Percentiles rank a stretch among this genome's conserved stretches.
Evolutionary conservation across 1,284 basidiomycete genomes (phyloP).

Genomic region (Austropuccinia psidii): DNA sequence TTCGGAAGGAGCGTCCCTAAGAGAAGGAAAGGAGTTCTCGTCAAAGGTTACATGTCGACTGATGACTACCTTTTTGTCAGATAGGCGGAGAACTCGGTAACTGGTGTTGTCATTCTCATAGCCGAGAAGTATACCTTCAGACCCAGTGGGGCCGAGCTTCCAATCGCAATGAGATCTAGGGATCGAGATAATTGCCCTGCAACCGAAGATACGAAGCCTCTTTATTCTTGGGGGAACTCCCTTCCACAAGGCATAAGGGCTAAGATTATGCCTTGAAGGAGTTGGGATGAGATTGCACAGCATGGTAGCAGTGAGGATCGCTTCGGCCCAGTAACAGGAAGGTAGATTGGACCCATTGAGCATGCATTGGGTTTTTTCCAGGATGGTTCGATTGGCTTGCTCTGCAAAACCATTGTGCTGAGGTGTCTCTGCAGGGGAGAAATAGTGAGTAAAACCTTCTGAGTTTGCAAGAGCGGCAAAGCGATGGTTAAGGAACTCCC

Average conservation of each 20-base stretch:
- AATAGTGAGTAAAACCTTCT: neutral
- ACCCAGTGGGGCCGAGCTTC: neutral
- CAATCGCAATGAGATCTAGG: neutral
- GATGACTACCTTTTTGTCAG: neutral
- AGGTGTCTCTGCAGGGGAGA: neutral
- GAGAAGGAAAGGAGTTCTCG: neutral
- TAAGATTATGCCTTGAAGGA: neutral
- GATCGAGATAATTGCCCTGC: neutral
- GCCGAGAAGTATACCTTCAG: neutral
- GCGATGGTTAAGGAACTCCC: neutral
- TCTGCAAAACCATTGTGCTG: conserved; percentile 12
- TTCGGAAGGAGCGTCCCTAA: too few species aligned
- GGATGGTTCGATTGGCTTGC: neutral
- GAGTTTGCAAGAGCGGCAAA: neutral
- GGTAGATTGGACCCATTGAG: neutral
- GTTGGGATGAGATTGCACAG: neutral
- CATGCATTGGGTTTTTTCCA: neutral
- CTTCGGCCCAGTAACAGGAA: neutral
- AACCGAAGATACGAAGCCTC: neutral
- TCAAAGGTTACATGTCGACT: neutral
- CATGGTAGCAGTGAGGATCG: neutral
- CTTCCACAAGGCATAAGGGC: neutral
- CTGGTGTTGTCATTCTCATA: neutral
- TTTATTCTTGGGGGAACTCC: neutral
- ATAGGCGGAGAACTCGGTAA: neutral